Evolutionary conservation across 257 asterid genomes (phyloP).

Genomic region (Capsicum chinense): DNA sequence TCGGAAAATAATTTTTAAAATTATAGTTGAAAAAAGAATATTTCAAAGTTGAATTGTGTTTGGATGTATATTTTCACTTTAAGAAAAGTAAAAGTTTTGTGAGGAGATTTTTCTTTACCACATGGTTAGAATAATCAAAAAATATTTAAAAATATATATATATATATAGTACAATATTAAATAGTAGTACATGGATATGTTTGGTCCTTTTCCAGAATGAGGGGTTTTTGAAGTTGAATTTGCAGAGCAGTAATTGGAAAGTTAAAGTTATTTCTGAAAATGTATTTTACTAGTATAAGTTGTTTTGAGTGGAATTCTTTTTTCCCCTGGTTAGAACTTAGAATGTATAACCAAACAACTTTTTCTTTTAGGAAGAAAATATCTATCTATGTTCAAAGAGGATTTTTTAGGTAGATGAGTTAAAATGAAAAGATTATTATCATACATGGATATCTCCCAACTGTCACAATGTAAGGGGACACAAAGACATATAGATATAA

Average conservation of each 20-base stretch:
- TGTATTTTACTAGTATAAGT: no score
- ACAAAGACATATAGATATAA: conserved; percentile 27
- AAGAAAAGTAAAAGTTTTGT: no score
- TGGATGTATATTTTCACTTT: no score
- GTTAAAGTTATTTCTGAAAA: no score
- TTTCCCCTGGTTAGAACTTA: not conserved
- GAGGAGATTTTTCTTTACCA: no score
- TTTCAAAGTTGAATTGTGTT: not conserved
- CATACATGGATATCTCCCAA: conserved; percentile 7
- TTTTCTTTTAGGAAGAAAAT: no score
- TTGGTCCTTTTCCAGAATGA: no score
- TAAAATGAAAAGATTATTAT: conserved; percentile 25
- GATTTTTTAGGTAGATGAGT: conserved; percentile 24
- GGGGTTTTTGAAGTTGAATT: not conserved
- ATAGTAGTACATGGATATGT: no score
- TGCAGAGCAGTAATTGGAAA: not conserved
- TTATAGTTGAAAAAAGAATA: not conserved
- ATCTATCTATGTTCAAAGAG: no score
- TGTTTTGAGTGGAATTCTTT: not conserved
- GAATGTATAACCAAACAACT: not conserved
- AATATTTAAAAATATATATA: no score
- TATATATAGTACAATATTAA: no score
- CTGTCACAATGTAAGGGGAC: conserved; percentile 40
- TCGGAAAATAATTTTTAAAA: not conserved
- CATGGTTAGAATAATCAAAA: no score